Evolutionary conservation across 768 basidiomycete species (phyloP), one percentile per base, ranked within the genome.

Genomic region (Leccinum uliginosum): DNA sequence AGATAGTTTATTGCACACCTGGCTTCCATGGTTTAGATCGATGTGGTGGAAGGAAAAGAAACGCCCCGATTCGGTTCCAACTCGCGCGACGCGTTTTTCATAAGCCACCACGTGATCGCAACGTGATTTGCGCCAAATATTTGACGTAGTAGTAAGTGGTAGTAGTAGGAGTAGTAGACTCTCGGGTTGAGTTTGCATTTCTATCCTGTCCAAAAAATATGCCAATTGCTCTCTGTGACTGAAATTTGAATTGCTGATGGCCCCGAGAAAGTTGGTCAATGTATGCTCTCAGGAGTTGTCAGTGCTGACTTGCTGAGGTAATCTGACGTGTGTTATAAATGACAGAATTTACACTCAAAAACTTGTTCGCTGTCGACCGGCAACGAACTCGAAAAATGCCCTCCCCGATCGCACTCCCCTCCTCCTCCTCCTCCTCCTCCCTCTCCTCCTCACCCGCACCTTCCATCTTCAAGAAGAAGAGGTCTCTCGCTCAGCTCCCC

Each of bases 401-500:
- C 50, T 87, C 86, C 4, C 86, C 86, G 40, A 87, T 87, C 75
- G 86, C 85, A 0, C 66, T 87, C 57, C 26, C 45, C 44, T 8
- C 6, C 58, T 78, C 79, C 12, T 76, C 80, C n/a, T n/a, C n/a
- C n/a, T n/a, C n/a, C n/a, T n/a, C n/a, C n/a, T n/a, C n/a, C 57
- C 26, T 23, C 44, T 8, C 6, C 58, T 78, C 79, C 12, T 76
- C 80, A 23, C 77, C 79, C 24, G 72, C 76, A 0, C 68, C 76
- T 35, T 85, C 85, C 27, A 82, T 85, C 23, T 86, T 87, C 74
- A 82, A 78, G 73, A 82, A 79, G 75, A 86, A 86, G 64, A 71
- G 71, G 46, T 74, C 78, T 9, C 49, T 64, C 12, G 59, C 62
- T 2, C 73, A 68, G 56, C 44, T 73, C 19, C 65, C 78, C 0